Conservation (phyloP, 2,329 filamentous ascomycete species). For the Fonsecaea monophora region DNA sequence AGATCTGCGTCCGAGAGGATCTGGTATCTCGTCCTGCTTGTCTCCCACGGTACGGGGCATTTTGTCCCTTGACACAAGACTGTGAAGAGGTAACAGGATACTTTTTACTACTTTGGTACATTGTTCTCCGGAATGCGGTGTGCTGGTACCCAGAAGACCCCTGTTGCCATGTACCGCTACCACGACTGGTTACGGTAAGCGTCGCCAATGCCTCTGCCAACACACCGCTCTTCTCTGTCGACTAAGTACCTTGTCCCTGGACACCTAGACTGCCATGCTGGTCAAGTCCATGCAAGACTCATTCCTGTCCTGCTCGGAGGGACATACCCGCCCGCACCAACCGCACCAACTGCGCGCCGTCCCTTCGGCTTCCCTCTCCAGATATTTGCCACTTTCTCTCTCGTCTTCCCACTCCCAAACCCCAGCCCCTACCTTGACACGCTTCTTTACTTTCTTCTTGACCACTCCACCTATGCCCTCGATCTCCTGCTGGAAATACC, state of each 20-base stretch:
- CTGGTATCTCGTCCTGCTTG: background rate
- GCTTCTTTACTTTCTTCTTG: constrained; percentile 85
- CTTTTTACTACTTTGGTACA: constrained; percentile 4
- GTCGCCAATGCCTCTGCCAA: background rate
- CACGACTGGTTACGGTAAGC: background rate
- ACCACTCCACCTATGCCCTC: constrained; percentile 88
- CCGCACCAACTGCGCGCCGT: constrained; percentile 82
- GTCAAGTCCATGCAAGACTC: constrained; percentile 20
- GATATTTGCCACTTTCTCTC: constrained; percentile 66
- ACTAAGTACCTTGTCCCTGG: too few relatives aligned
- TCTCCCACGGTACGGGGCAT: background rate
- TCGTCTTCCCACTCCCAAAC: constrained; percentile 89
- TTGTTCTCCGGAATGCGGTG: background rate
- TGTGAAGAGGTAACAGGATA: background rate
- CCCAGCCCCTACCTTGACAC: constrained; percentile 79
- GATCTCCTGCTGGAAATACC: constrained; percentile 86
- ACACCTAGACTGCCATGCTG: constrained; percentile 8
- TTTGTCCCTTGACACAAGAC: background rate
- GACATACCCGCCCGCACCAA: constrained; percentile 83
- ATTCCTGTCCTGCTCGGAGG: constrained; percentile 57
- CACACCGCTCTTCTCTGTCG: background rate
- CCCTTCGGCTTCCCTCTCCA: constrained; percentile 74
- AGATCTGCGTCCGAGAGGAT: background rate
- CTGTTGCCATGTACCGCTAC: background rate
- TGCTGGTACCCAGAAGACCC: background rate